Conservation (phyloP, 805 yeast genomes). For the Starmerella roubikii region DNA sequence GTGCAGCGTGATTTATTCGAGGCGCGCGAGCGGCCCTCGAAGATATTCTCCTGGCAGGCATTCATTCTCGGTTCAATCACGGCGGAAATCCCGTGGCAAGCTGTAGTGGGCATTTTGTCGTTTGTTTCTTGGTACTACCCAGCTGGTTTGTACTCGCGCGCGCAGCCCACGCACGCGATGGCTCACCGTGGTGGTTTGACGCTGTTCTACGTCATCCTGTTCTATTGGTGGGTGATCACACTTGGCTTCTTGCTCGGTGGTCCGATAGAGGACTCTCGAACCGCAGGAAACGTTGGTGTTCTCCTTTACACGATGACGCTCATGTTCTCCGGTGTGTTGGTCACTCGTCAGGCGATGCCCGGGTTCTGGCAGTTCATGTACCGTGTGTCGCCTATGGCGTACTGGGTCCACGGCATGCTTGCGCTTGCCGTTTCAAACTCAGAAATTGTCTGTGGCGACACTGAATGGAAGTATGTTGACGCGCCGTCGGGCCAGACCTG, state of each 20-base stretch:
- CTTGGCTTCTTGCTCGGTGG: slow-evolving; percentile 45
- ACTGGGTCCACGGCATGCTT: slow-evolving; percentile 47
- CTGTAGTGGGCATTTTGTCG: slow-evolving; percentile 37
- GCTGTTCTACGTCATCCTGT: slow-evolving; percentile 36
- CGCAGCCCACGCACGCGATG: slow-evolving; percentile 34
- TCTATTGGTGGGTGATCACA: slow-evolving; percentile 38
- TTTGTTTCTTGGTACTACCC: slow-evolving; percentile 44
- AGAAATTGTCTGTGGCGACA: slow-evolving; percentile 35
- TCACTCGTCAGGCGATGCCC: slow-evolving; percentile 46
- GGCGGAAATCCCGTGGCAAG: slow-evolving; percentile 49
- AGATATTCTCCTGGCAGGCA: slow-evolving; percentile 59
- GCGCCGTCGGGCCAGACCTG: slow-evolving; percentile 58
- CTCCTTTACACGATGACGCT: slow-evolving; percentile 44
- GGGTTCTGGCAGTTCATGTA: slow-evolving; percentile 80
- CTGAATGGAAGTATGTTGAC: slow-evolving; percentile 37
- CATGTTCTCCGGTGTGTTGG: slow-evolving; percentile 59
- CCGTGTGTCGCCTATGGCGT: slow-evolving; percentile 56
- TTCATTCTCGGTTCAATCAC: slow-evolving; percentile 40
- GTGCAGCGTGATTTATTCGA: slow-evolving; percentile 50
- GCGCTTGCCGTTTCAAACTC: slow-evolving; percentile 37
- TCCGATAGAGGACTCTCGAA: slow-evolving; percentile 49
- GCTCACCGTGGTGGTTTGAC: slow-evolving; percentile 39
- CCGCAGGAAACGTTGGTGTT: slow-evolving; percentile 49
- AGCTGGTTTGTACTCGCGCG: slow-evolving; percentile 31
- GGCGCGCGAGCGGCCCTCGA: slow-evolving; percentile 56